Percentiles rank a stretch among this genome's conserved stretches.
Evolutionary conservation across 768 basidiomycete genomes (phyloP).

Genomic region (Lyophyllum shimeji): DNA sequence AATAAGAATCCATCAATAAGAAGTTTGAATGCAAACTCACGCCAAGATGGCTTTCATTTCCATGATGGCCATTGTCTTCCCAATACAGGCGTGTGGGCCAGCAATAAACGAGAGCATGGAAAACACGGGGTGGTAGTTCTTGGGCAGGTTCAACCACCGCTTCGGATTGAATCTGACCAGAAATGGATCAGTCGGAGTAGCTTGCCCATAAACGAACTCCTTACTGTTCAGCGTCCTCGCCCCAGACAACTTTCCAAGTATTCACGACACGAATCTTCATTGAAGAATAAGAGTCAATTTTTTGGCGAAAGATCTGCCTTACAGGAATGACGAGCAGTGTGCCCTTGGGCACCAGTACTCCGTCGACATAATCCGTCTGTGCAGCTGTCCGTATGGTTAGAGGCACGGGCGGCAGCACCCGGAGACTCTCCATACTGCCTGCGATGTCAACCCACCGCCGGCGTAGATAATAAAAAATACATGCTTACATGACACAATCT

Average conservation of each 20-base stretch:
- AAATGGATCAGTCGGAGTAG: neutral
- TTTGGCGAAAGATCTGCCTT: conserved; percentile 3
- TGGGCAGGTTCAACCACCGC: conserved; percentile 44
- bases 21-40: conserved; percentile 17
- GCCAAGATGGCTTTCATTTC: conserved; percentile 43
- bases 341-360: conserved; percentile 44
- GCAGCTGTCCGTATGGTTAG: conserved; percentile 34
- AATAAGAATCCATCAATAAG: neutral
- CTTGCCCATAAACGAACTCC: conserved; percentile 8
- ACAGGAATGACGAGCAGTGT: conserved; percentile 43
- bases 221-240: conserved; percentile 49
- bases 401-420: conserved; percentile 42
- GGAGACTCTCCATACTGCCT: conserved; percentile 41
- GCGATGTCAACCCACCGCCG: neutral
- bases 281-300: neutral
- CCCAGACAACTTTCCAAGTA: conserved; percentile 50
- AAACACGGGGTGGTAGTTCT: conserved; percentile 31
- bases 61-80: conserved; percentile 42
- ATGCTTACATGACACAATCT: conserved; percentile 38
- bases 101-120: conserved; percentile 40
- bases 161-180: conserved; percentile 42
- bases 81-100: conserved; percentile 44
- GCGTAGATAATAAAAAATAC: neutral
- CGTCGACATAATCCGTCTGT: conserved; percentile 42
- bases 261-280: conserved; percentile 48